Evolutionary conservation across 2,329 filamentous ascomycete species (phyloP).

Genomic region (Diaporthe nobilis): DNA sequence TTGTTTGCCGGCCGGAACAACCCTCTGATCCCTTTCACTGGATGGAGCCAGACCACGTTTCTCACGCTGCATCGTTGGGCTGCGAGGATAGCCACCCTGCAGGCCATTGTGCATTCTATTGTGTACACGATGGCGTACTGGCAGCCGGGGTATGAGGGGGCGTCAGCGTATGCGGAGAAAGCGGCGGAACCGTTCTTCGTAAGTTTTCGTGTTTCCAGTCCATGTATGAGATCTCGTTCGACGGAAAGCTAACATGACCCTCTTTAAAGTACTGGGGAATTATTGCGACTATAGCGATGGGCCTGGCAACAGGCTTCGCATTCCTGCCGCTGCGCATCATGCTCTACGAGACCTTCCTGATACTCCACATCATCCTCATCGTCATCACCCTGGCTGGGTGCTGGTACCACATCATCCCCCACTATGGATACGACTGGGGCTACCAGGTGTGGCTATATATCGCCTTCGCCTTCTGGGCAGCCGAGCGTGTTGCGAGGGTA

Average conservation of each 20-base stretch:
- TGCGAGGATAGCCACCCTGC: conserved; percentile 72
- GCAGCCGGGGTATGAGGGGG: conserved; percentile 5
- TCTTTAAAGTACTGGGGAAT: neutral
- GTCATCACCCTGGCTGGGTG: conserved; percentile 59
- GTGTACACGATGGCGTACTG: conserved; percentile 54
- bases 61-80: conserved; percentile 78
- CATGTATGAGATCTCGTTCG: fast-evolving
- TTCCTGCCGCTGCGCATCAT: conserved; percentile 51
- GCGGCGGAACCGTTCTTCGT: conserved; percentile 18
- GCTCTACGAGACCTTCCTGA: conserved; percentile 66
- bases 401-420: conserved; percentile 22
- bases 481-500: conserved; percentile 56
- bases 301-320: conserved; percentile 60
- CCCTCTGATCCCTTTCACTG: conserved; percentile 75
- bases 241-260: neutral
- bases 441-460: conserved; percentile 27
- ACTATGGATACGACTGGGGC: conserved; percentile 21
- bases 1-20: conserved; percentile 78
- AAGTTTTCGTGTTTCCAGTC: neutral
- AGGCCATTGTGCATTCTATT: conserved; percentile 75
- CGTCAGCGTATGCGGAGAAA: conserved; percentile 8
- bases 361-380: conserved; percentile 66
- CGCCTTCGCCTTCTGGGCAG: conserved; percentile 57
- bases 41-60: conserved; percentile 77
- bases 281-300: conserved; percentile 62